These are phyloP conservation scores for Yamadazyma akitaensis DNA, from an alignment of 805 yeast genomes.

Conservation along the genomic window DNA sequence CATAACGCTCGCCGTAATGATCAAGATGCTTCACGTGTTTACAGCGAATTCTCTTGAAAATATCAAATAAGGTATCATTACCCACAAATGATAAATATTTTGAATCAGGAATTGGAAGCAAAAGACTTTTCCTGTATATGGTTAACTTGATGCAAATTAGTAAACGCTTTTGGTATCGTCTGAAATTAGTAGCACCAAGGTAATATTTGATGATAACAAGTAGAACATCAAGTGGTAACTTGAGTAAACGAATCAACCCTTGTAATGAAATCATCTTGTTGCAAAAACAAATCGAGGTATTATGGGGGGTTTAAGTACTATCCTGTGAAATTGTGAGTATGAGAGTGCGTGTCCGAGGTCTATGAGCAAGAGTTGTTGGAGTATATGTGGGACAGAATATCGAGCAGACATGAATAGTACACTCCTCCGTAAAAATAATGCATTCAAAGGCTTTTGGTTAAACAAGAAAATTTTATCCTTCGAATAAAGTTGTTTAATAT, in stretches of 20 bases:
- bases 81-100: constrained; percentile 1
- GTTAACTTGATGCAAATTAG: constrained; percentile 12
- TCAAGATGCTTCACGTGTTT: constrained; percentile 17
- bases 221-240: constrained; percentile 8
- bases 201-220: constrained; percentile 9
- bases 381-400: too few relatives aligned
- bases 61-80: constrained; percentile 7
- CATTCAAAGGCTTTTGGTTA: too few relatives aligned
- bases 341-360: neutral
- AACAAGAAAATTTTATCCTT: too few relatives aligned
- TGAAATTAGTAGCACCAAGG: constrained; percentile 7
- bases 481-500: too few relatives aligned
- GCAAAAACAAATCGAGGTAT: neutral
- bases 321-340: constrained; percentile 1
- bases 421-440: too few relatives aligned
- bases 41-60: neutral
- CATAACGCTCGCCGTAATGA: constrained; percentile 31
- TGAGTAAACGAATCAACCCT: constrained; percentile 1
- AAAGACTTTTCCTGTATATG: constrained; percentile 12
- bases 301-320: neutral
- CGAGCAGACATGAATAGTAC: too few relatives aligned
- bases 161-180: constrained; percentile 13
- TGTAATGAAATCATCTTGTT: constrained; percentile 6
- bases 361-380: too few relatives aligned
- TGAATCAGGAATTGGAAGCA: constrained; percentile 9